phyloP scores from a whole-genome alignment of 2,329 filamentous ascomycete genomes.

The Ophidiomyces ophidiicola region DNA sequence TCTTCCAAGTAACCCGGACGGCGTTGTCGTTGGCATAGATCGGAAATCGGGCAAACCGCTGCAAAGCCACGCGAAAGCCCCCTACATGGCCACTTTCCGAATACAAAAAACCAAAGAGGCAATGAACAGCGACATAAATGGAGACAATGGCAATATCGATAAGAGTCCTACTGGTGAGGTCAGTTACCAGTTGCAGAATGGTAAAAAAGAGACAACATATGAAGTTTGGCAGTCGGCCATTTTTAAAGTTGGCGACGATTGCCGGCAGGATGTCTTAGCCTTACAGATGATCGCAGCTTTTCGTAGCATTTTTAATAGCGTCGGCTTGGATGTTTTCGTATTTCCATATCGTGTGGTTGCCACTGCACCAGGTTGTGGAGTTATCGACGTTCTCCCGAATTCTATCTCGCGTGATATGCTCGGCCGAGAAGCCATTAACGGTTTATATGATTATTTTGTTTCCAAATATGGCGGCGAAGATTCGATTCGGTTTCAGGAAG shows the following conservation, averaged over 20 bases:
- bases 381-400: conserved; percentile 95
- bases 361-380: conserved; percentile 90
- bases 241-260: conserved; percentile 99
- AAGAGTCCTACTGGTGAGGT: too few relatives aligned
- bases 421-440: conserved; percentile 92
- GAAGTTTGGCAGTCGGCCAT: conserved; percentile 99
- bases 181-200: too few relatives aligned
- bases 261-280: conserved; percentile 89
- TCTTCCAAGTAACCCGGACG: conserved; percentile 90
- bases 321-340: conserved; percentile 91
- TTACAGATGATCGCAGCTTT: conserved; percentile 97
- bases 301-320: conserved; percentile 87
- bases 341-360: conserved; percentile 96
- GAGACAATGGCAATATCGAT: conserved; percentile 24
- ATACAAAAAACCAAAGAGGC: conserved; percentile 63
- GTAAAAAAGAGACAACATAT: conserved; percentile 45
- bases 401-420: conserved; percentile 98
- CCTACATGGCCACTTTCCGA: conserved; percentile 97
- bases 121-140: conserved; percentile 41
- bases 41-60: conserved; percentile 94
- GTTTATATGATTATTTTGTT: conserved; percentile 95
- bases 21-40: conserved; percentile 94
- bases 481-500: conserved; percentile 85
- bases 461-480: conserved; percentile 96
- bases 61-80: conserved; percentile 95